These are phyloP conservation scores for Obelidium mucronatum DNA, from an alignment of 192 early-diverging fungal genomes.

Conservation along the genomic window DNA sequence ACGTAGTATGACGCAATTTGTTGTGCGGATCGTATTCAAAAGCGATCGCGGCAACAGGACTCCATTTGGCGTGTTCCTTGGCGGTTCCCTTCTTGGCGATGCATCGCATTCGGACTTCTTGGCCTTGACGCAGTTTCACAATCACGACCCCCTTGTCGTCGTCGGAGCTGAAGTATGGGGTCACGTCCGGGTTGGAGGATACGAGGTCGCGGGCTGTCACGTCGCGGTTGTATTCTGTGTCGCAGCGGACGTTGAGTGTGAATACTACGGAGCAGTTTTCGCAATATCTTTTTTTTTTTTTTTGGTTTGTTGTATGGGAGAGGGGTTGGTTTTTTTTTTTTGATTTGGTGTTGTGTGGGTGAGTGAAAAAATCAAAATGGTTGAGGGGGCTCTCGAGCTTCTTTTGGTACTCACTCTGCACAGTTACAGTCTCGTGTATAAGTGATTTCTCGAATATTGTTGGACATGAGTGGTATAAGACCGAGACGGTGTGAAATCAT, in stretches of 20 bases:
- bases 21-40: slow-evolving; percentile 99
- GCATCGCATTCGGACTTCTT: slow-evolving; percentile 89
- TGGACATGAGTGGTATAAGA: slow-evolving; percentile 88
- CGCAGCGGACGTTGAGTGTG: slow-evolving; percentile 84
- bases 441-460: slow-evolving; percentile 78
- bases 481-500: slow-evolving; percentile 95
- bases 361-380: neutral
- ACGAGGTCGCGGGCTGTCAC: slow-evolving; percentile 87
- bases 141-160: slow-evolving; percentile 82
- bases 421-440: slow-evolving; percentile 74
- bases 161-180: slow-evolving; percentile 44
- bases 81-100: slow-evolving; percentile 97
- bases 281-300: slow-evolving; percentile 80
- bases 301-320: neutral
- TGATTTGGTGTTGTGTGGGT: slow-evolving; percentile 1
- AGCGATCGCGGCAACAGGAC: slow-evolving; percentile 83
- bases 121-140: slow-evolving; percentile 89
- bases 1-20: slow-evolving; percentile 85
- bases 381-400: too few species aligned
- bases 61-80: slow-evolving; percentile 99
- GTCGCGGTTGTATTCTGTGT: slow-evolving; percentile 73
- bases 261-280: slow-evolving; percentile 90
- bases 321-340: slow-evolving; percentile 67
- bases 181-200: slow-evolving; percentile 46
- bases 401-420: slow-evolving; percentile 37